Percentiles rank a stretch among this genome's conserved stretches.
These are phyloP conservation scores for Podila epicladia DNA, from an alignment of 192 early-diverging fungal species.

Conservation along the genomic window DNA sequence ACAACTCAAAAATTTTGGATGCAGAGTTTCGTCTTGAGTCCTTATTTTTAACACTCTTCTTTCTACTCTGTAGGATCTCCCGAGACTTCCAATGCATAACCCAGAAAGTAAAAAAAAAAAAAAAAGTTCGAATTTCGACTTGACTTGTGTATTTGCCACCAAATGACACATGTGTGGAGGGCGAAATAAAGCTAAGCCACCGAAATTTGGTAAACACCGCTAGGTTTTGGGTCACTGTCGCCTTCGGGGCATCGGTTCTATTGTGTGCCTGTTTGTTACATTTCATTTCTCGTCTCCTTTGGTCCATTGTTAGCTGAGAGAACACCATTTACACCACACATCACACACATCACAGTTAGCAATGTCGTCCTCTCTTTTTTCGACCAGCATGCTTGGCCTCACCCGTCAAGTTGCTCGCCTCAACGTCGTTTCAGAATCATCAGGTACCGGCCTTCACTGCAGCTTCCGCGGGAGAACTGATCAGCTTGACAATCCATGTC, in stretches of 20 bases:
- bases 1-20: not conserved
- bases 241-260: too few relatives aligned
- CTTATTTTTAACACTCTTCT: not conserved
- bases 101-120: not conserved
- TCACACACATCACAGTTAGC: not conserved
- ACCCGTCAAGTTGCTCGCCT: not conserved
- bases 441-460: not conserved
- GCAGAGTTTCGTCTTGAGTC: not conserved
- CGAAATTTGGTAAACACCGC: too few relatives aligned
- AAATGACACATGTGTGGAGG: too few relatives aligned
- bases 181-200: too few relatives aligned
- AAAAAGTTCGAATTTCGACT: not conserved
- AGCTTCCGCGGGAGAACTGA: not conserved
- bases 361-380: slow-evolving; percentile 2
- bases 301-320: not conserved
- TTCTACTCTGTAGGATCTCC: not conserved
- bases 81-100: not conserved
- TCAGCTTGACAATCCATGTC: not conserved
- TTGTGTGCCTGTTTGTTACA: too few relatives aligned
- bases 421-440: not conserved
- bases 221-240: too few relatives aligned
- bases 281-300: too few relatives aligned
- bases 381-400: not conserved
- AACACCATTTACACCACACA: not conserved
- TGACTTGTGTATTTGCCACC: not conserved